Evolutionary conservation across 2,329 filamentous ascomycete genomes (phyloP), one percentile per base, ranked within the genome.

Genomic region (Ustilaginoidea virens): DNA sequence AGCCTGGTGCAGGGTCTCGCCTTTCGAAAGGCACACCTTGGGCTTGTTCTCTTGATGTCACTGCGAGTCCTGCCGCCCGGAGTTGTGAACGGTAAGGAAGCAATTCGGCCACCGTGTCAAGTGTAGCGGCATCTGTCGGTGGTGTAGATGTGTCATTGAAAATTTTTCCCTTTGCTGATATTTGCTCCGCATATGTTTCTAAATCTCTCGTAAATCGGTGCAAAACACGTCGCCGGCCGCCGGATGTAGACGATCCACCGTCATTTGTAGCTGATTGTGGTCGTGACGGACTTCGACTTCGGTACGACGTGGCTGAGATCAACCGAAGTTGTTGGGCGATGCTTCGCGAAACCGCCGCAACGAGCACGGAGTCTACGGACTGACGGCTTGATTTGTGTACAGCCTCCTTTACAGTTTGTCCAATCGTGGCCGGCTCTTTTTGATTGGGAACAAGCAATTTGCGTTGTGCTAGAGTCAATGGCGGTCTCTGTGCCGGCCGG

Each of bases 31-130:
- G 24, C 24, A 41, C 29, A 23, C 39, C 13, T 33, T 51, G 44
- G 57, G 60, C 38, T 60, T 67, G 34, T 36, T 52, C 36, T 25
- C 47, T 47, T 20, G 68, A 69, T 8, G 69, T 72, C 1, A 73
- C 60, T 2, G 67, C 66, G 28, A 74, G 52, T 2, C 67, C 66
- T 30, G 63, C 66, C 32, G 56, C 56, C 32, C 50, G 51, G 35
- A 74, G 70, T 34, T 73, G 58, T 4, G 58, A 49, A 26, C 56
- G 59, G 39, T 63, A 73, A 2, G 67, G 67, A 16, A 69, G 42
- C 3, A 73, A 47, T 17, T 61, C 63, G 16, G 59, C 54, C 12
- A 73, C 53, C 2, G 69, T 72, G 33, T 60, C 56, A 25, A 60
- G 47, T 23, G 58, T 69, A 27, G 45, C 39, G n/a, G 45, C 51